Percentiles rank a stretch among this genome's conserved stretches.
Evolutionary conservation across 768 basidiomycete species (phyloP).

Genomic region (Tylopilus cervinicoccineus): DNA sequence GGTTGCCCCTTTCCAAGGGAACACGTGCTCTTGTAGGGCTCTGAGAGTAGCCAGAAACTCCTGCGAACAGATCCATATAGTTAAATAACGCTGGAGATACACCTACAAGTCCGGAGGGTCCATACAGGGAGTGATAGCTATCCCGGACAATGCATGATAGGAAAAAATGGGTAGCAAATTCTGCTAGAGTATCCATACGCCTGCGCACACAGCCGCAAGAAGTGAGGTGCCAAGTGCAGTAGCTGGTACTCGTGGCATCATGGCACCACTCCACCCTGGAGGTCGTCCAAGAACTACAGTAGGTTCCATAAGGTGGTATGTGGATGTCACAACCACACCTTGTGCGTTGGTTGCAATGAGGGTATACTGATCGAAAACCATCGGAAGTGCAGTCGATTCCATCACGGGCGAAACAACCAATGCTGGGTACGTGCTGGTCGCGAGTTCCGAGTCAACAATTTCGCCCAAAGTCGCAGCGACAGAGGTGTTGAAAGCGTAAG

Average conservation of each 20-base stretch:
- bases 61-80: neutral
- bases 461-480: conserved; percentile 51
- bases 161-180: neutral
- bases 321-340: conserved; percentile 52
- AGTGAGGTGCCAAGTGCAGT: conserved; percentile 10
- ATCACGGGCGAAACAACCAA: conserved; percentile 42
- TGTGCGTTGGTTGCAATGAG: conserved; percentile 52
- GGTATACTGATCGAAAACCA: conserved; percentile 50
- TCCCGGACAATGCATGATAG: neutral
- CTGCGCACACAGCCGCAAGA: conserved; percentile 8
- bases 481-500: conserved; percentile 69
- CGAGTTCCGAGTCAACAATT: conserved; percentile 58
- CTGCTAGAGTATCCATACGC: conserved; percentile 16
- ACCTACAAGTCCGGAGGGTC: neutral
- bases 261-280: conserved; percentile 47
- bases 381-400: conserved; percentile 55
- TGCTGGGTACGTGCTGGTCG: conserved; percentile 66
- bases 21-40: neutral
- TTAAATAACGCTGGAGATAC: neutral
- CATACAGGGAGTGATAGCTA: neutral
- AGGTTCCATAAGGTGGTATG: conserved; percentile 43
- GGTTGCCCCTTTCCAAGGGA: too few relatives aligned
- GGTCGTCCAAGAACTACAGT: conserved; percentile 59
- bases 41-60: too few relatives aligned
- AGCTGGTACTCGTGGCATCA: conserved; percentile 6